These are phyloP conservation scores for Podospora australis DNA, from an alignment of 495 filamentous ascomycete species.

Conservation along the genomic window DNA sequence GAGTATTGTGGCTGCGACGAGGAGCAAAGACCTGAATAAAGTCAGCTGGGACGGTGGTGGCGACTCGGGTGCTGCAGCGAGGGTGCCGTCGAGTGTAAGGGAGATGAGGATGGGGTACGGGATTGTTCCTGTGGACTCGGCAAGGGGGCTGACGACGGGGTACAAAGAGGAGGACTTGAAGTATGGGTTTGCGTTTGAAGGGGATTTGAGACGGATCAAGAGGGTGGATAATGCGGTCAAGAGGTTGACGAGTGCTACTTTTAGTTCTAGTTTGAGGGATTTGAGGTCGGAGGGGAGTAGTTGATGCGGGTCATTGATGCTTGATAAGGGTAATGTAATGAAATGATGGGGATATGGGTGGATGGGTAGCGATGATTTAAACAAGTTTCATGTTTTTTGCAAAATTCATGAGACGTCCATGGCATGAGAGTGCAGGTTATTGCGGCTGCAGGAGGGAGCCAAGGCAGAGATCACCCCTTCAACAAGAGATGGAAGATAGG, in stretches of 20 bases:
- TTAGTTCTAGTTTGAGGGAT: background rate
- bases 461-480: too few relatives aligned
- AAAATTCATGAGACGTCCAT: too few relatives aligned
- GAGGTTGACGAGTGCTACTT: background rate
- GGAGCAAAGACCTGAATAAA: constrained; percentile 28
- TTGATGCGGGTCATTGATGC: too few relatives aligned
- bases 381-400: too few relatives aligned
- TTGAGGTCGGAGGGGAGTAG: background rate
- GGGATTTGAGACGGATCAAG: constrained; percentile 23
- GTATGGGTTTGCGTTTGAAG: constrained; percentile 33
- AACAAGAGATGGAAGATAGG: too few relatives aligned
- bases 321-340: too few relatives aligned
- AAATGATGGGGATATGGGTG: too few relatives aligned
- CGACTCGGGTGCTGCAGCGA: background rate
- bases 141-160: background rate
- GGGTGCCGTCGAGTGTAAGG: constrained; percentile 15
- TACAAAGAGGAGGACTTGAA: constrained; percentile 12
- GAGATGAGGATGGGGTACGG: constrained; percentile 28
- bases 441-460: too few relatives aligned
- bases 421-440: too few relatives aligned
- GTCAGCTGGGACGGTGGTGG: constrained; percentile 18
- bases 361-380: too few relatives aligned
- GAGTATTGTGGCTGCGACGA: constrained; percentile 32
- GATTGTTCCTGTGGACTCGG: constrained; percentile 15
- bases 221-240: constrained; percentile 1